Conservation (phyloP, 768 basidiomycete species). For the Collybia nuda region DNA sequence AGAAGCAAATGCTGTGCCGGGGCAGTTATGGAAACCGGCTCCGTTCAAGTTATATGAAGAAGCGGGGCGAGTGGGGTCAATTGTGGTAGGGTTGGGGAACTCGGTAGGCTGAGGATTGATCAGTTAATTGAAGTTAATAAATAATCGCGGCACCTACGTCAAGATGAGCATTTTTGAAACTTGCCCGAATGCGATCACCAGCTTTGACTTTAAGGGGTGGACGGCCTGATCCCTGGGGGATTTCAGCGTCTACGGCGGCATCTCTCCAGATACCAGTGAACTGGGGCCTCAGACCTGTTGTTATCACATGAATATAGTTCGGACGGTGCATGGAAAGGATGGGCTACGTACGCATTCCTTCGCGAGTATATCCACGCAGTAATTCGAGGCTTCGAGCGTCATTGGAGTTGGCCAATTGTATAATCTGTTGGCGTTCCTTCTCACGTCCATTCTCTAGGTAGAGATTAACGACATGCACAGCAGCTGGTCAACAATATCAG, state of each 20-base stretch:
- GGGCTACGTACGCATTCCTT: conserved; percentile 44
- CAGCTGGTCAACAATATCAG: conserved; percentile 45
- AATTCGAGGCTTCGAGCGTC: conserved; percentile 31
- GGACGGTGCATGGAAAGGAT: not conserved
- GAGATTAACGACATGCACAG: conserved; percentile 51
- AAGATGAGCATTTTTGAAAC: conserved; percentile 43
- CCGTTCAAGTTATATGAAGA: conserved; percentile 27
- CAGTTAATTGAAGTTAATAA: not conserved
- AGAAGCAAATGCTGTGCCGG: conserved; percentile 34
- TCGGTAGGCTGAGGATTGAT: conserved; percentile 28
- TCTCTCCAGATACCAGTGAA: conserved; percentile 41
- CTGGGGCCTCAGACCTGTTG: conserved; percentile 36
- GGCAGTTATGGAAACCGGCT: conserved; percentile 41
- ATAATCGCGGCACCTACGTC: conserved; percentile 26
- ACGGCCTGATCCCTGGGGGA: conserved; percentile 33
- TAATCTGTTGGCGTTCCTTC: conserved; percentile 37
- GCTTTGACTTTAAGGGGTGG: conserved; percentile 34
- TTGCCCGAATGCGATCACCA: conserved; percentile 39
- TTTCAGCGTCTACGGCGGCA: conserved; percentile 27
- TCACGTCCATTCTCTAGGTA: conserved; percentile 44
- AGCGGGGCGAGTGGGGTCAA: conserved; percentile 38
- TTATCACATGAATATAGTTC: not conserved
- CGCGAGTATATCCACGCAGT: conserved; percentile 48
- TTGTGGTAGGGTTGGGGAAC: conserved; percentile 38
- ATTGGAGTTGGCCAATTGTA: conserved; percentile 29